phyloP scores from a whole-genome alignment of 108 stramenopile genomes.

The Cafeteria roenbergensis region DNA sequence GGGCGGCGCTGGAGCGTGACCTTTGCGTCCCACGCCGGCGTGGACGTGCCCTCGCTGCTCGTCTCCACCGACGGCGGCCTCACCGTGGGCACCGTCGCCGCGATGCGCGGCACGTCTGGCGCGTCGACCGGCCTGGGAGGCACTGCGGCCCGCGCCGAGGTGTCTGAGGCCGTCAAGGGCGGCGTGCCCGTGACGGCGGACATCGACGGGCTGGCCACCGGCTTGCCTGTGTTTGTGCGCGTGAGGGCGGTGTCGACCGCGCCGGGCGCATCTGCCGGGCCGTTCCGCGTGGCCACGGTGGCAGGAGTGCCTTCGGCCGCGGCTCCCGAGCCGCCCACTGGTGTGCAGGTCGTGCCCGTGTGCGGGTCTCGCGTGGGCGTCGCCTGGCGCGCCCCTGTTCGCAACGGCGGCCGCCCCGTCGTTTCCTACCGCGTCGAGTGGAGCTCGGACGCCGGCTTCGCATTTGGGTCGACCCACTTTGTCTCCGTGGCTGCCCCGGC shows the following conservation, averaged over 20 bases:
- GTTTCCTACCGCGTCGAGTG: background rate
- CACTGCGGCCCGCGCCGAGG: background rate
- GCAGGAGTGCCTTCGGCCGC: background rate
- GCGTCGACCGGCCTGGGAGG: background rate
- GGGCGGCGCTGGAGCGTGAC: background rate
- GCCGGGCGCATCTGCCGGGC: background rate
- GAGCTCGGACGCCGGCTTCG: background rate
- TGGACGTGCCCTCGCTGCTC: background rate
- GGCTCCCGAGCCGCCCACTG: background rate
- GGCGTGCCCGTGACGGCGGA: background rate
- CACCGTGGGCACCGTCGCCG: background rate
- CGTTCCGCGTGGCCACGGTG: background rate
- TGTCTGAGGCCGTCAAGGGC: background rate
- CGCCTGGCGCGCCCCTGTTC: background rate
- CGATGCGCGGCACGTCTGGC: too few relatives aligned
- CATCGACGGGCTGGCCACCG: background rate
- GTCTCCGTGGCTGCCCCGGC: too few relatives aligned
- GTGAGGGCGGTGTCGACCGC: background rate
- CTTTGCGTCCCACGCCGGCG: background rate
- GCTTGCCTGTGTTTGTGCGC: background rate
- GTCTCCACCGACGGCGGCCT: background rate
- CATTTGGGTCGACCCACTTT: background rate
- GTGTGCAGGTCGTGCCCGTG: background rate
- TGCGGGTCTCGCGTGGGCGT: background rate
- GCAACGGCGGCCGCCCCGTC: background rate